Conservation (phyloP, 768 basidiomycete species). For the Phylloporus scabripes region DNA sequence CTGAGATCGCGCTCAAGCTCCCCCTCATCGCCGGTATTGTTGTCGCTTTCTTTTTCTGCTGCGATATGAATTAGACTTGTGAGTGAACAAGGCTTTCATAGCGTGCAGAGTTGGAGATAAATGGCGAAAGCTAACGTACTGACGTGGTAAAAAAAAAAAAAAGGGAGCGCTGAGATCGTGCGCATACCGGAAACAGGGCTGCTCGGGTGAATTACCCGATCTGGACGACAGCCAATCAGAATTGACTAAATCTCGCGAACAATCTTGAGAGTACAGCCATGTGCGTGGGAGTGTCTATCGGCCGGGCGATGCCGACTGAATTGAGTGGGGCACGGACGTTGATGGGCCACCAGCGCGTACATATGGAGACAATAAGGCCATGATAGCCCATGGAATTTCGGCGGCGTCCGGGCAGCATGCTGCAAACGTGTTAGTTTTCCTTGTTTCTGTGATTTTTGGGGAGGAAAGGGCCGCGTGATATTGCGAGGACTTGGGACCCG, state of each 20-base stretch:
- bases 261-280: conserved; percentile 22
- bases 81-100: conserved; percentile 5
- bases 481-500: too few relatives aligned
- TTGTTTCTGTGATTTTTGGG: neutral
- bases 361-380: conserved; percentile 15
- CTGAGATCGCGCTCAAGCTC: conserved; percentile 11
- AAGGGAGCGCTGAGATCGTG: neutral
- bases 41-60: neutral
- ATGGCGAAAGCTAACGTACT: conserved; percentile 12
- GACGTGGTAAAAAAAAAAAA: conserved; percentile 3
- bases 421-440: neutral
- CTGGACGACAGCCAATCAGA: conserved; percentile 12
- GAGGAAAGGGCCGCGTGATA: neutral
- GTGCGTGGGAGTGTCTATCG: conserved; percentile 19
- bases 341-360: conserved; percentile 1
- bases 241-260: conserved; percentile 13
- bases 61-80: conserved; percentile 6
- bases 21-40: neutral
- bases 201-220: neutral
- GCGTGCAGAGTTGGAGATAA: conserved; percentile 2
- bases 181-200: neutral
- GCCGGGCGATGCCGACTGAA: conserved; percentile 28
- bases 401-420: conserved; percentile 4
- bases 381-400: conserved; percentile 12
- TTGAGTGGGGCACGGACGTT: conserved; percentile 10